A percentile compares a stretch with the other conserved stretches of the same genome.
Conservation (phyloP, 2,329 filamentous ascomycete genomes). For the Sporothrix euskadiensis region DNA sequence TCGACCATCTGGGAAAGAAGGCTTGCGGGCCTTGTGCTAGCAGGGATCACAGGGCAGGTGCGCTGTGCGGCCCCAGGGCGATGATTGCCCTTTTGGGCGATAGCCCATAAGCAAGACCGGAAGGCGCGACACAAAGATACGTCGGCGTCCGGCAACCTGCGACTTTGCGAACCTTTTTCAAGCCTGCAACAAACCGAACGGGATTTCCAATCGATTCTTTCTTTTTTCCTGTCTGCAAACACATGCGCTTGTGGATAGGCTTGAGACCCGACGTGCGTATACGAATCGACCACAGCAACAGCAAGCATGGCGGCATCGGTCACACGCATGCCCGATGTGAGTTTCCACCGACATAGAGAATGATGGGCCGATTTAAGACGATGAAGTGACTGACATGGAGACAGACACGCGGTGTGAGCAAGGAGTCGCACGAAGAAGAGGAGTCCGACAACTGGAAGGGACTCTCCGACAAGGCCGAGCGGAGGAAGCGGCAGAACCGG, state of each 20-base stretch:
- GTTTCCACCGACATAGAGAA: neutral
- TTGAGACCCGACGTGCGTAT: neutral
- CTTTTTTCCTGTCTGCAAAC: neutral
- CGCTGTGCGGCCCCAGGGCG: neutral
- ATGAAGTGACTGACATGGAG: neutral
- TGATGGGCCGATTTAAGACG: neutral
- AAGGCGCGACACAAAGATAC: neutral
- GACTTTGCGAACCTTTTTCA: neutral
- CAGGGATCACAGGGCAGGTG: slow-evolving; percentile 11
- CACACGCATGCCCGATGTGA: neutral
- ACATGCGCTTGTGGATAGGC: neutral
- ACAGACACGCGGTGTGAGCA: neutral
- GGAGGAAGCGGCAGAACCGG: slow-evolving; percentile 31
- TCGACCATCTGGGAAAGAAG: neutral
- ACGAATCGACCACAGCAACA: neutral
- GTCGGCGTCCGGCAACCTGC: neutral
- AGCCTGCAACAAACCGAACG: neutral
- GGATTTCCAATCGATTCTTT: neutral
- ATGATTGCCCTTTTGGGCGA: slow-evolving; percentile 8
- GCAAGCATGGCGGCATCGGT: neutral
- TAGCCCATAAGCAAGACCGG: slow-evolving; percentile 15
- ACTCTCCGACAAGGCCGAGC: slow-evolving; percentile 28
- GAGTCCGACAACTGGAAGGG: slow-evolving; percentile 16
- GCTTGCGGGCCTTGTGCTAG: slow-evolving; percentile 10
- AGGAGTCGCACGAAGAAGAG: neutral